Percentiles rank a stretch among this genome's conserved stretches.
Evolutionary conservation across 2,329 filamentous ascomycete species (phyloP).

Genomic region (Aspergillus fructus): DNA sequence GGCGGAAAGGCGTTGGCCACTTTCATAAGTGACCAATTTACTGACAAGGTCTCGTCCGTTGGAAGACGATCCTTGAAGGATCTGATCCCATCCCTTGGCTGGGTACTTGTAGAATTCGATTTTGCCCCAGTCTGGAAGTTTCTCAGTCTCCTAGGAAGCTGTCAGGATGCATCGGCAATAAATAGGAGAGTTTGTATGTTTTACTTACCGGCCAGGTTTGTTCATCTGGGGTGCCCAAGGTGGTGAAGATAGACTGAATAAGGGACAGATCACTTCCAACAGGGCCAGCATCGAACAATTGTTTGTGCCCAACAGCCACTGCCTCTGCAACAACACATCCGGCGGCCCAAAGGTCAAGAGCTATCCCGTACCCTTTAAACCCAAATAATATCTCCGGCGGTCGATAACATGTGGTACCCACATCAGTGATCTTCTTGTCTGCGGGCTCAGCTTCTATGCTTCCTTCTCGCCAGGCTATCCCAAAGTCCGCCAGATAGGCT

Average conservation of each 20-base stretch:
- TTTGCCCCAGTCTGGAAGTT: slow-evolving; percentile 83
- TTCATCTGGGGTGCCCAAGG: slow-evolving; percentile 79
- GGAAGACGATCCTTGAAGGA: slow-evolving; percentile 63
- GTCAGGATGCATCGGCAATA: slow-evolving; percentile 1
- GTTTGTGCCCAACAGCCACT: slow-evolving; percentile 53
- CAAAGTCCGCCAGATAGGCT: slow-evolving; percentile 85
- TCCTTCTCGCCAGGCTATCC: slow-evolving; percentile 77
- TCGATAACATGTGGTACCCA: slow-evolving; percentile 89
- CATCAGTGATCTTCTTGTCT: slow-evolving; percentile 78
- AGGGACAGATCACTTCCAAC: slow-evolving; percentile 89
- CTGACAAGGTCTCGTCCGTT: slow-evolving; percentile 65
- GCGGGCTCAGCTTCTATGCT: slow-evolving; percentile 60
- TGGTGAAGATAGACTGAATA: slow-evolving; percentile 90
- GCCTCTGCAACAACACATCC: slow-evolving; percentile 83
- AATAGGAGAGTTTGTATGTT: background rate
- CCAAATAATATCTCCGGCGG: slow-evolving; percentile 90
- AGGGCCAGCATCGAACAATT: slow-evolving; percentile 83
- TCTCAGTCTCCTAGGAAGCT: slow-evolving; percentile 33
- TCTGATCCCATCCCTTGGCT: slow-evolving; percentile 63
- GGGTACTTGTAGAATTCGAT: slow-evolving; percentile 76
- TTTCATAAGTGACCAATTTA: slow-evolving; percentile 71
- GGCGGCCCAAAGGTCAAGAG: slow-evolving; percentile 85
- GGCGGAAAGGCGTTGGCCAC: slow-evolving; percentile 64
- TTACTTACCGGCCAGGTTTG: slow-evolving; percentile 72
- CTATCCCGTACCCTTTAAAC: slow-evolving; percentile 66